Base-by-base conservation (phyloP, 2,329 filamentous ascomycete species). In the Thelonectria rubi region DNA sequence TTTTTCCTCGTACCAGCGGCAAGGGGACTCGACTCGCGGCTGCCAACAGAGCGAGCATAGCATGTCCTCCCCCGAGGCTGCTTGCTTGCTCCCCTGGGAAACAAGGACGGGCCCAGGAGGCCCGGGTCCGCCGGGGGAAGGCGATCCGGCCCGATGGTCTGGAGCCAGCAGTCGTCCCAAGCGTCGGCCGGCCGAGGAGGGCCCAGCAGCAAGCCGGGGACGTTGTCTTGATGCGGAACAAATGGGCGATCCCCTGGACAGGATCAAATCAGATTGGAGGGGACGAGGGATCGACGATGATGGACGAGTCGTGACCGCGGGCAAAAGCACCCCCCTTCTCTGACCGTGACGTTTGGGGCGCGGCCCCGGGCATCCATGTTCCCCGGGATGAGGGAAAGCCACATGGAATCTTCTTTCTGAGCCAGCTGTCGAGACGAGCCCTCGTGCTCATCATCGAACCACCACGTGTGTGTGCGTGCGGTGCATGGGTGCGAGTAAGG, bases 81-180 rank as follows among this genome's bases (percentile, higher is more conserved):
- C 24, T 7, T 7, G 4, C 7, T 7, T 7, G 4, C n/a, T 43
- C 58, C 58, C 49, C 58, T 52, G 40, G 34, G 48, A 53, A 61
- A 53, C 58, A 53, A 58, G 43, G 37, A 47, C 50, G 48, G 45
- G 7, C 40, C 55, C 26, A 58, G n/a, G 21, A 32, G 58, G 58
- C 42, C 63, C 60, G 66, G 66, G 59, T 50, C 61, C 59, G 65
- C 65, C 66, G 62, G 69, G 64, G 69, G 69, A 71, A 71, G 67
- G 54, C 66, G 68, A 71, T 70, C 69, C 69, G 69, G 69, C 60
- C 69, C 69, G 69, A 70, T 70, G 67, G 52, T 67, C 64, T 58
- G 55, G 65, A 69, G 65, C 69, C 69, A 65, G 63, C 59, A 51
- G 58, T 64, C 61, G 65, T 71, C 65, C 67, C 57, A 61, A 62